Evolutionary conservation across 176 grass and related monocot species (phyloP), one percentile per base, ranked within the genome.

Genomic region (Oryza nivara): DNA sequence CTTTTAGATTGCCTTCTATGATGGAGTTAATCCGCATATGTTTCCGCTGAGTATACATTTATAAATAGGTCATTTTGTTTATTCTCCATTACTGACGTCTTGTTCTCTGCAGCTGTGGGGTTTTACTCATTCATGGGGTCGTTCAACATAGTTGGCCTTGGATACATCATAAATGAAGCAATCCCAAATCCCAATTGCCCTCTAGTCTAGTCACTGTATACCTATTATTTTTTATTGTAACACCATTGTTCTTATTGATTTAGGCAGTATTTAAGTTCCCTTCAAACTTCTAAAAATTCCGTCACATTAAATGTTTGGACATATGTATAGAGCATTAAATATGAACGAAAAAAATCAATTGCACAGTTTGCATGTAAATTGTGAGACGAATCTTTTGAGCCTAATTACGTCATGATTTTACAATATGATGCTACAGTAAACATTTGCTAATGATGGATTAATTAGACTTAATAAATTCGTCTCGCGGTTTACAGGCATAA

Each of bases 41-140:
- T 44, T 71, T 72, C 23, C 40, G 38, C 20, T 72, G 3, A 26
- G 22, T 47, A 48, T 45, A 23, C 43, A 45, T 72, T 45, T 43
- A 44, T 44, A 44, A 44, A 44, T 44, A 1, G 2, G 43, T 63
- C 4, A 36, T 35, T 41, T 67, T 22, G 7, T 23, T 48, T 65
- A 30, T n/a, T 65, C 58, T 0, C 2, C 26, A 0, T n/a, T 19
- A 52, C 14, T 67, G 58, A 74, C 7, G 20, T 80, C 3, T 80
- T 47, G 25, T 67, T 54, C 66, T 75, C 63, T 74, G 25, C 77
- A 86, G 84, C 46, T 80, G 46, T 86, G 84, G 84, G 77, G 77
- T 44, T 86, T 86, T 60, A 67, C 77, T 9, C 77, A 86, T 67
- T 86, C 84, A 41, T 54, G 77, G 84, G 65, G 32, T 41, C 22